These are phyloP conservation scores for Aureobasidium sp. DNA, from an alignment of 2,329 filamentous ascomycete genomes.

Conservation along the genomic window DNA sequence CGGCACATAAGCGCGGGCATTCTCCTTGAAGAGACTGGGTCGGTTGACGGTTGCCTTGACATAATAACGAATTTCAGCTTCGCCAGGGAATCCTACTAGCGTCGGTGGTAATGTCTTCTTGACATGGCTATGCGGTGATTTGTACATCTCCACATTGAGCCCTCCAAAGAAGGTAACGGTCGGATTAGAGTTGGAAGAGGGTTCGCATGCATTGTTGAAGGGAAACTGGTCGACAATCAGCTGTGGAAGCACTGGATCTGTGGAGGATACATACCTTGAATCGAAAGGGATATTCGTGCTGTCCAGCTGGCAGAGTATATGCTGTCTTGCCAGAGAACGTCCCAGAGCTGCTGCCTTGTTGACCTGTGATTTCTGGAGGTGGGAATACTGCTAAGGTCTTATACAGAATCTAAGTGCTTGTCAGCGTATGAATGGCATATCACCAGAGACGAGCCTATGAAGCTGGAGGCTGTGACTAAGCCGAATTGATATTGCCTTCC, in stretches of 20 bases:
- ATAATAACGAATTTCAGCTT: constrained; percentile 89
- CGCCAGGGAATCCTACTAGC: constrained; percentile 74
- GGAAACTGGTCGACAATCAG: constrained; percentile 33
- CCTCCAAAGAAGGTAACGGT: constrained; percentile 37
- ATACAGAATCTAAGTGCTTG: constrained; percentile 57
- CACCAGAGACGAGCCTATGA: background rate
- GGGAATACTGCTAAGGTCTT: constrained; percentile 67
- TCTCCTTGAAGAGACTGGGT: constrained; percentile 85
- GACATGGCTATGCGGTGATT: constrained; percentile 55
- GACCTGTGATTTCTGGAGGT: constrained; percentile 33
- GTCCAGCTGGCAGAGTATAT: constrained; percentile 59
- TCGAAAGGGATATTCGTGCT: constrained; percentile 68
- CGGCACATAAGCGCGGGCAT: constrained; percentile 58
- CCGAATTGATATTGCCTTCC: no score
- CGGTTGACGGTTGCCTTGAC: constrained; percentile 90
- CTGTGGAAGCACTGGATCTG: background rate
- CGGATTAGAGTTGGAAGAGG: constrained; percentile 31
- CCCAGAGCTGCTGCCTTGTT: background rate
- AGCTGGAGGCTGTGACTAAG: background rate
- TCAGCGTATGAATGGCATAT: background rate
- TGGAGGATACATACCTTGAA: constrained; percentile 55
- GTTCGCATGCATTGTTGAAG: constrained; percentile 67
- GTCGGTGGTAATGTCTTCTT: constrained; percentile 85
- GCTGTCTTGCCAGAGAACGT: constrained; percentile 29
- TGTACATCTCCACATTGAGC: constrained; percentile 40